phyloP scores from a whole-genome alignment of 805 yeast species.

The Ogataea trehaloabstinens region DNA sequence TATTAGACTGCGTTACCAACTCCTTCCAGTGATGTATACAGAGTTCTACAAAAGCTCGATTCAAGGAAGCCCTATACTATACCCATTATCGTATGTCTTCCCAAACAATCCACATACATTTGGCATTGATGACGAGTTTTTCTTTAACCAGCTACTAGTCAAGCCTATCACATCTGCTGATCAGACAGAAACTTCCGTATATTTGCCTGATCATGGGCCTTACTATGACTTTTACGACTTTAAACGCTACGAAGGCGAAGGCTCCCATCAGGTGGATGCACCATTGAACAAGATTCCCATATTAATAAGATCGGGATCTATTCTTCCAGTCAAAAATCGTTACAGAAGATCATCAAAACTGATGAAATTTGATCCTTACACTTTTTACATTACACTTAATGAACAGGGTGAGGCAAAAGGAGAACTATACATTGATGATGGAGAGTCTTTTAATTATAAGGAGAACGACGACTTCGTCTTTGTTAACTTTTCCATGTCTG shows the following conservation, averaged over 20 bases:
- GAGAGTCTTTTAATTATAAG: conserved; percentile 62
- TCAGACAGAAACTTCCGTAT: conserved; percentile 38
- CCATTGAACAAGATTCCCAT: conserved; percentile 67
- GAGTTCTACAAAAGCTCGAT: conserved; percentile 63
- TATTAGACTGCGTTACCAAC: conserved; percentile 65
- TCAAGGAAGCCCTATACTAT: conserved; percentile 67
- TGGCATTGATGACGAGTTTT: conserved; percentile 79
- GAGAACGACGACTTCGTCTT: conserved; percentile 47
- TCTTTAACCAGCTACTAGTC: conserved; percentile 67
- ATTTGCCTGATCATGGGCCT: conserved; percentile 52
- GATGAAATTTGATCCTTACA: conserved; percentile 79
- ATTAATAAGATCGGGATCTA: conserved; percentile 73
- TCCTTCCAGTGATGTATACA: conserved; percentile 80
- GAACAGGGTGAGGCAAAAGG: conserved; percentile 45
- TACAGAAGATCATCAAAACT: conserved; percentile 76
- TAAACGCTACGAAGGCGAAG: conserved; percentile 34
- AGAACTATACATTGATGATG: conserved; percentile 78
- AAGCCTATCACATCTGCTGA: conserved; percentile 74
- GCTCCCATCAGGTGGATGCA: conserved; percentile 39
- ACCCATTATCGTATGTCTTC: conserved; percentile 60
- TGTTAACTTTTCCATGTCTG: conserved; percentile 39
- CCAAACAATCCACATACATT: conserved; percentile 48
- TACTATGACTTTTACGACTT: conserved; percentile 55
- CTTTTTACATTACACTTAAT: conserved; percentile 61
- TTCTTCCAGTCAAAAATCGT: conserved; percentile 65